Percentiles rank a stretch among this genome's conserved stretches.
These are phyloP conservation scores for Capronia americana DNA, from an alignment of 2,329 filamentous ascomycete species.

Conservation along the genomic window DNA sequence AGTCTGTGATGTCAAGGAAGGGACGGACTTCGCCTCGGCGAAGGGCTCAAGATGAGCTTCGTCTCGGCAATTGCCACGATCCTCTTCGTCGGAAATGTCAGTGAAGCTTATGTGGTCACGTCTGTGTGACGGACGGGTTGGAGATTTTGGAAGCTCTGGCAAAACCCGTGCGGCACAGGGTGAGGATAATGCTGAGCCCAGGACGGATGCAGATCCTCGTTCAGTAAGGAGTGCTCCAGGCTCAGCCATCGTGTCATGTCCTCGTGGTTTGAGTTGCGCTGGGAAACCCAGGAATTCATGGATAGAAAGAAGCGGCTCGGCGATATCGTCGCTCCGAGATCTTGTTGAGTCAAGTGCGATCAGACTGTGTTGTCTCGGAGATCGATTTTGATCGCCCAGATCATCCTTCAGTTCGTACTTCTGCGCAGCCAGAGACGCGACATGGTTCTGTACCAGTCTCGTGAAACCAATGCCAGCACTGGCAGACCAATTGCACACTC, in stretches of 20 bases:
- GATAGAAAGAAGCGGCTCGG: conserved; percentile 25
- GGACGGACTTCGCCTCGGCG: neutral
- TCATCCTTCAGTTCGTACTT: neutral
- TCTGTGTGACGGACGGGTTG: neutral
- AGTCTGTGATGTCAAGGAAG: too few relatives aligned
- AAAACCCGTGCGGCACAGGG: neutral
- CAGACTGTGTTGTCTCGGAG: neutral
- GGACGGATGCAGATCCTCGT: neutral
- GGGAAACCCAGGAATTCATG: conserved; percentile 26
- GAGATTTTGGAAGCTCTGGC: neutral
- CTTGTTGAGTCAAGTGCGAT: neutral
- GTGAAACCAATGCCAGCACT: neutral
- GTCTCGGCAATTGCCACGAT: neutral
- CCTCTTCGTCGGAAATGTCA: too few relatives aligned
- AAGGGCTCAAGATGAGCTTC: neutral
- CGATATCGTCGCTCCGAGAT: neutral
- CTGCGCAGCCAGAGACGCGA: neutral
- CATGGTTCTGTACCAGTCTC: neutral
- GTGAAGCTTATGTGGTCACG: neutral
- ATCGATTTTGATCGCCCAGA: neutral
- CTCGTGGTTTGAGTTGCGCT: neutral
- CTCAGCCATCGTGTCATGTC: neutral
- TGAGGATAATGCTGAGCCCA: neutral
- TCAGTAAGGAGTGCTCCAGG: too few relatives aligned
- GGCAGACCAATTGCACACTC: neutral